Evolutionary conservation across 345 rosid species (phyloP), one percentile per base, ranked within the genome.

Genomic region (Citropsis articulata): DNA sequence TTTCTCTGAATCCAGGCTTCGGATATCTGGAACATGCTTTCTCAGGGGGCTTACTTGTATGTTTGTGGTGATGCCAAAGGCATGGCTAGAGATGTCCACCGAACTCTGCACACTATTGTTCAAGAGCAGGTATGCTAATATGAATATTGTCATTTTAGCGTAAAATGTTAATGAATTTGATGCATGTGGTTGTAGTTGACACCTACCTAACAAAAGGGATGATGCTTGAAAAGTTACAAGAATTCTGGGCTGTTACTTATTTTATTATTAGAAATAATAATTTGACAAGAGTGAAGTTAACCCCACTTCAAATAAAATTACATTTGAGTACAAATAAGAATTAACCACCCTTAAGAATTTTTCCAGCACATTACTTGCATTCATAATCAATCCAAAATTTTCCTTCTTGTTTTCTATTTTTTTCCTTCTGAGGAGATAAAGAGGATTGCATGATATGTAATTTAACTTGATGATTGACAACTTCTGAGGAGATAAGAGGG

Each of bases 41-140:
- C 93, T 22, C 83, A 86, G 79, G 98, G 97, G 75, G 99, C 86
- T 5, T 94, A 93, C 76, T 59, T 94, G 14, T 97, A 97, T 82
- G 98, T 97, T 25, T 97, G 99, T 69, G 98, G 99, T 82, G 99
- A 97, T 84, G 99, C 99, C 78, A 97, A 97, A 80, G 98, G 98
- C 84, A 97, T 97, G 99, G 98, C 99, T 3, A 89, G 89, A 79
- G 98, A 97, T 68, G 99, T 97, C 57, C 99, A 97, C 81, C 83
- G 97, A 80, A 79, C 94, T 65, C 89, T 97, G 69, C 99, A 97
- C 89, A 88, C 91, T 6, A 90, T 97, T 79, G 84, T 84, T 40
- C 92, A 87, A 81, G 97, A 97, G 85, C 98, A 97, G 98, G 99
- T 96, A 75, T 21, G 70, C 67, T 59, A 27, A 24, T 22, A 61